These are phyloP conservation scores for Kurtzmaniella quercitrusa DNA, from an alignment of 1,139 yeast genomes.

Conservation along the genomic window DNA sequence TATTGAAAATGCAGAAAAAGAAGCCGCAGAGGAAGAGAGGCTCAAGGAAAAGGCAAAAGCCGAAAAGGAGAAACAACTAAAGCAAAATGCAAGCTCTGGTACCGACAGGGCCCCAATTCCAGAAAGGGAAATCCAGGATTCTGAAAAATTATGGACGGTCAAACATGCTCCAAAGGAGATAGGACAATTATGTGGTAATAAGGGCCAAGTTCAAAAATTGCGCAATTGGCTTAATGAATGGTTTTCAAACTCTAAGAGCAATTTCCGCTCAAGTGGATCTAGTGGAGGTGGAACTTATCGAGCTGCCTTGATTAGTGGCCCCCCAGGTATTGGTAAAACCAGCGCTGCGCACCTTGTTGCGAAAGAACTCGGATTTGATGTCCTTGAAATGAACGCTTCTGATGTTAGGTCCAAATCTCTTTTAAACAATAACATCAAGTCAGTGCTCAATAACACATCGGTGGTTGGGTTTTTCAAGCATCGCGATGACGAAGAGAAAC, in stretches of 20 bases:
- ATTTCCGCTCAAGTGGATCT: constrained; percentile 53
- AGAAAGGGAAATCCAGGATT: constrained; percentile 31
- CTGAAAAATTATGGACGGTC: constrained; percentile 82
- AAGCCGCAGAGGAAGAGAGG: constrained; percentile 40
- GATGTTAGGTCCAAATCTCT: constrained; percentile 86
- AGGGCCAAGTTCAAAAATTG: constrained; percentile 64
- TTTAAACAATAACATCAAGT: constrained; percentile 63
- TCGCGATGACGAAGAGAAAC: constrained; percentile 27
- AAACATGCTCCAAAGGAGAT: constrained; percentile 82
- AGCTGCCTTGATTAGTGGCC: constrained; percentile 83
- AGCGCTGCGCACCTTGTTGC: constrained; percentile 77
- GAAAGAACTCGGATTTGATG: constrained; percentile 61
- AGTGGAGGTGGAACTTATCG: constrained; percentile 65
- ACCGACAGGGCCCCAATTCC: constrained; percentile 14
- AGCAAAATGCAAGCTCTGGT: constrained; percentile 20
- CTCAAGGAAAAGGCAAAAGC: constrained; percentile 27
- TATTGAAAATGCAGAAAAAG: constrained; percentile 45
- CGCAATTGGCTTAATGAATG: constrained; percentile 76
- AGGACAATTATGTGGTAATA: constrained; percentile 87
- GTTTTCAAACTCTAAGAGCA: constrained; percentile 54
- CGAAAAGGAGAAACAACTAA: constrained; percentile 15
- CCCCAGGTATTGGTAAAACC: constrained; percentile 83
- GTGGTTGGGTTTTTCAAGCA: constrained; percentile 71
- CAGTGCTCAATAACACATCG: constrained; percentile 76
- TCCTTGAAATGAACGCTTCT: constrained; percentile 75